phyloP scores from a whole-genome alignment of 2,329 filamentous ascomycete genomes.

The Penicillium rolfsii region DNA sequence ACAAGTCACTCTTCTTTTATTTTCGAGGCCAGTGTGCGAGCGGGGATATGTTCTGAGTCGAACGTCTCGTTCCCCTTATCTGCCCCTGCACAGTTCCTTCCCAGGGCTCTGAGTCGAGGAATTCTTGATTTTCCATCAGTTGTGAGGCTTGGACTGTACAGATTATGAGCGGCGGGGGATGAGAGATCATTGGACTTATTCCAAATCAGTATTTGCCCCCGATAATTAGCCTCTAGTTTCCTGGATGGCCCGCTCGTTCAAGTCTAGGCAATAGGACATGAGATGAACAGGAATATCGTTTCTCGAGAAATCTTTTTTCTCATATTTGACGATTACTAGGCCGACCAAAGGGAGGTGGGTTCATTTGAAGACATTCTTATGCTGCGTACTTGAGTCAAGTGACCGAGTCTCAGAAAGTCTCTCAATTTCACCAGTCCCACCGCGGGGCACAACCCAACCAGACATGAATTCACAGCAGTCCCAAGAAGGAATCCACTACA shows the following conservation, averaged over 20 bases:
- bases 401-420: background rate
- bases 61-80: slow-evolving; percentile 7
- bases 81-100: slow-evolving; percentile 10
- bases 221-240: background rate
- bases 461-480: too few species aligned
- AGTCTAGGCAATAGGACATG: background rate
- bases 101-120: slow-evolving; percentile 3
- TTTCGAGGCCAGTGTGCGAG: background rate
- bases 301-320: background rate
- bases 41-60: background rate
- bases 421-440: background rate
- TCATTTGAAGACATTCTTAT: background rate
- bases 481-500: too few species aligned
- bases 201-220: background rate
- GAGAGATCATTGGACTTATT: background rate
- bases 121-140: slow-evolving; percentile 3
- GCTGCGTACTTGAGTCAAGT: background rate
- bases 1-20: background rate
- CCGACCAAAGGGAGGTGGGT: too few species aligned
- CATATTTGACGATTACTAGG: background rate
- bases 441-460: too few species aligned
- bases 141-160: slow-evolving; percentile 6
- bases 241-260: background rate
- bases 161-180: slow-evolving; percentile 12
- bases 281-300: background rate